Percentiles rank a stretch among this genome's conserved stretches.
These are phyloP conservation scores for Podila epicladia DNA, from an alignment of 192 early-diverging fungal species.

Conservation along the genomic window DNA sequence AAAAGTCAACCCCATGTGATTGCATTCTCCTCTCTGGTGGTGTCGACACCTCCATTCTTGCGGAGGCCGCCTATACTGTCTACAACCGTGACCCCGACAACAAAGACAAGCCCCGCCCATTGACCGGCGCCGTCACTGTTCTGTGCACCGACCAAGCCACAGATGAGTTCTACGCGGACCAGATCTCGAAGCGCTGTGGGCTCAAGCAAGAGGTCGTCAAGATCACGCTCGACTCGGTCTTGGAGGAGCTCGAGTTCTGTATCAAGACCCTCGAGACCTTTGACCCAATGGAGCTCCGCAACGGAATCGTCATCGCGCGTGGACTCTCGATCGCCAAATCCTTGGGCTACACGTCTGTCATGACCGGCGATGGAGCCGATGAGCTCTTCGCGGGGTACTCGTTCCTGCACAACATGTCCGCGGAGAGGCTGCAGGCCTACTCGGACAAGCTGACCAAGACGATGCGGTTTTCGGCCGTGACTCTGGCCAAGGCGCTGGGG, in stretches of 20 bases:
- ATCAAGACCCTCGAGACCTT: constrained; percentile 67
- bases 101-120: constrained; percentile 12
- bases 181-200: constrained; percentile 57
- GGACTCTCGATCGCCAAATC: constrained; percentile 56
- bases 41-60: constrained; percentile 76
- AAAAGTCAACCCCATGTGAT: constrained; percentile 44
- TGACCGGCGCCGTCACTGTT: constrained; percentile 64
- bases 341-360: constrained; percentile 57
- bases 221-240: constrained; percentile 53
- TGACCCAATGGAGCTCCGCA: constrained; percentile 79
- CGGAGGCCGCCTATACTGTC: constrained; percentile 53
- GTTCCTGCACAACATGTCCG: constrained; percentile 66
- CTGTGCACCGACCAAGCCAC: constrained; percentile 56
- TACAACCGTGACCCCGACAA: constrained; percentile 10
- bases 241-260: constrained; percentile 59
- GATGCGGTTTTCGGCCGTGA: constrained; percentile 62
- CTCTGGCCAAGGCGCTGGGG: constrained; percentile 55
- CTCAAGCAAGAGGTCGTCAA: constrained; percentile 58
- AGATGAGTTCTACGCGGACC: constrained; percentile 62
- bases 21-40: constrained; percentile 67
- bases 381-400: constrained; percentile 78
- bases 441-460: constrained; percentile 59
- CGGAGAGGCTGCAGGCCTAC: constrained; percentile 55
- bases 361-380: constrained; percentile 76
- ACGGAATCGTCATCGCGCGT: constrained; percentile 65